These are phyloP conservation scores for Nymphaea colorata DNA, from an alignment of 164 flowering plant species.

Conservation along the genomic window DNA sequence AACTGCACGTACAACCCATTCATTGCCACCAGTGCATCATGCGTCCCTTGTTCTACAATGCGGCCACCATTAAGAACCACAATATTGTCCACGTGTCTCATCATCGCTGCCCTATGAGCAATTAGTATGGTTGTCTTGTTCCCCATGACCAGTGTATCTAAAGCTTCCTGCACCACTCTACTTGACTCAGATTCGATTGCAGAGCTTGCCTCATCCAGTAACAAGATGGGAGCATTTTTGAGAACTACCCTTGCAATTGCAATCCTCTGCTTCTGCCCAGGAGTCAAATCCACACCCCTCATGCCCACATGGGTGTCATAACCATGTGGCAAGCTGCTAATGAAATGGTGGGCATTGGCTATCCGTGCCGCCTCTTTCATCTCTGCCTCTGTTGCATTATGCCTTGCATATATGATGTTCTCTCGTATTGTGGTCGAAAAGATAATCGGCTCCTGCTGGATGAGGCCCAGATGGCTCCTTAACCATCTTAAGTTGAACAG, in stretches of 20 bases:
- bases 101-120: conserved; percentile 94
- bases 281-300: conserved; percentile 93
- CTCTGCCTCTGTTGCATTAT: conserved; percentile 93
- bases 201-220: conserved; percentile 91
- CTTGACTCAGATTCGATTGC: conserved; percentile 98
- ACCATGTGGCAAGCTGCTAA: conserved; percentile 93
- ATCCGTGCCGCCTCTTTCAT: conserved; percentile 98
- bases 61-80: conserved; percentile 93
- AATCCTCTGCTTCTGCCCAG: conserved; percentile 96
- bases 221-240: conserved; percentile 89
- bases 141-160: conserved; percentile 93
- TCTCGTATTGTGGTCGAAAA: conserved; percentile 94
- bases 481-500: conserved; percentile 77
- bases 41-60: conserved; percentile 92
- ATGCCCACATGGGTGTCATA: conserved; percentile 96
- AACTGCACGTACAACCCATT: conserved; percentile 82
- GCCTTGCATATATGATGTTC: conserved; percentile 91
- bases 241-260: conserved; percentile 95
- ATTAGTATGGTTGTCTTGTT: conserved; percentile 91
- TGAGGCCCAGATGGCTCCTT: conserved; percentile 86
- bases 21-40: conserved; percentile 65
- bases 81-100: conserved; percentile 97
- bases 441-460: conserved; percentile 93
- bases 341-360: conserved; percentile 97
- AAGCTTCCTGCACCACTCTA: conserved; percentile 94